These are phyloP conservation scores for Asclepias syriaca DNA, from an alignment of 257 asterid genomes.

Conservation along the genomic window DNA sequence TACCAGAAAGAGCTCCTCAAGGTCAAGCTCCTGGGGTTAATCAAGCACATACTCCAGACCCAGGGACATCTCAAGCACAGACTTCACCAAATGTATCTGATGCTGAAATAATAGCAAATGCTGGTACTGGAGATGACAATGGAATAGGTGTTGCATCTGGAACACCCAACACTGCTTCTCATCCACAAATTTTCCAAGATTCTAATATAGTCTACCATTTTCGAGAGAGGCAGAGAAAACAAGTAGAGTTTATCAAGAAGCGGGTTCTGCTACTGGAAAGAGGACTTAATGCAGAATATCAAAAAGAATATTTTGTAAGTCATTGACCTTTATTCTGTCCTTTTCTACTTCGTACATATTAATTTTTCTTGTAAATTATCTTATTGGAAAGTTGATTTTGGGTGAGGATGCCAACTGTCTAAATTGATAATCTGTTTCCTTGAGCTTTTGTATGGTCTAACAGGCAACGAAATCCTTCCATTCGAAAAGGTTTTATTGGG, in stretches of 20 bases:
- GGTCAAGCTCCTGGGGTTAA: slow-evolving; percentile 38
- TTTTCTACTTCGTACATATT: no score
- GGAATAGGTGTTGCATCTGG: slow-evolving; percentile 54
- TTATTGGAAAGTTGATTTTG: no score
- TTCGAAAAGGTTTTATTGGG: no score
- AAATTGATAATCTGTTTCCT: no score
- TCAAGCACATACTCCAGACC: slow-evolving; percentile 33
- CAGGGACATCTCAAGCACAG: slow-evolving; percentile 42
- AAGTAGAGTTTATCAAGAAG: slow-evolving; percentile 83
- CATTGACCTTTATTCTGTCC: neutral
- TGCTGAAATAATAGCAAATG: slow-evolving; percentile 43
- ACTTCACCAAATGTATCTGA: slow-evolving; percentile 30
- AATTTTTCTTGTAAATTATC: no score
- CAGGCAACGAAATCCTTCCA: no score
- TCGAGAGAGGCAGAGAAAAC: slow-evolving; percentile 94
- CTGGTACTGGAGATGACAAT: slow-evolving; percentile 32
- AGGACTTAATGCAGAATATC: slow-evolving; percentile 70
- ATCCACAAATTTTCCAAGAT: slow-evolving; percentile 45
- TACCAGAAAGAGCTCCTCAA: slow-evolving; percentile 64
- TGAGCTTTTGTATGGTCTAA: no score
- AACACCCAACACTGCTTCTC: slow-evolving; percentile 44
- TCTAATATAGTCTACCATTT: slow-evolving; percentile 48
- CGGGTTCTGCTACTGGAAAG: slow-evolving; percentile 87
- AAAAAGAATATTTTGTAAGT: slow-evolving; percentile 64
- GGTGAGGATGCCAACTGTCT: no score